These are phyloP conservation scores for Erysimum cheiranthoides DNA, from an alignment of 345 rosid genomes.

Conservation along the genomic window DNA sequence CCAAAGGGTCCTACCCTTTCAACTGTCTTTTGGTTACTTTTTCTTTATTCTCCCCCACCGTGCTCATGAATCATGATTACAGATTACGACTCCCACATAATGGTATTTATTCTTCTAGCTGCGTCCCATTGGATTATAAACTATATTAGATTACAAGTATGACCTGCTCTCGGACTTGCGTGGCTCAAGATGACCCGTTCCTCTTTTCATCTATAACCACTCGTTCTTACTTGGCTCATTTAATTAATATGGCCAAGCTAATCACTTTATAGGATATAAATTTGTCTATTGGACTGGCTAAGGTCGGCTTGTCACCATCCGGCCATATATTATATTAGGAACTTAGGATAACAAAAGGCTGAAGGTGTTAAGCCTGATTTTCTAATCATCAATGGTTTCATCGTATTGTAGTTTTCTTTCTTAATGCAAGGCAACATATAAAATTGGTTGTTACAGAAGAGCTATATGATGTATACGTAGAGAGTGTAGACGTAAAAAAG, in stretches of 20 bases:
- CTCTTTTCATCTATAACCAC: conserved; percentile 7
- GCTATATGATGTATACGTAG: neutral
- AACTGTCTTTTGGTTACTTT: conserved; percentile 11
- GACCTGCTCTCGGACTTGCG: neutral
- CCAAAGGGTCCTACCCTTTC: conserved; percentile 7
- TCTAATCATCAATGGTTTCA: neutral
- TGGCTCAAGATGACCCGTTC: conserved; percentile 7
- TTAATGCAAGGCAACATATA: neutral
- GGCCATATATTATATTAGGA: neutral
- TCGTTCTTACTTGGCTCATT: conserved; percentile 2
- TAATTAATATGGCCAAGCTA: neutral
- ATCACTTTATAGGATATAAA: neutral
- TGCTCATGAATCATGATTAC: too few relatives aligned
- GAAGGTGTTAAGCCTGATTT: neutral
- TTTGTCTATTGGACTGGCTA: conserved; percentile 6
- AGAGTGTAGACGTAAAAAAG: neutral
- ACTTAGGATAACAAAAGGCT: neutral
- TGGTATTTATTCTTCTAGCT: neutral
- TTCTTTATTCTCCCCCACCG: conserved; percentile 1
- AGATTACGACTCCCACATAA: conserved; percentile 13
- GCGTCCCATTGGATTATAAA: conserved; percentile 1
- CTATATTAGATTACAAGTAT: conserved; percentile 15
- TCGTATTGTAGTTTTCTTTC: neutral
- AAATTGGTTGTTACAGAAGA: neutral
- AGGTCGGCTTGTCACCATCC: conserved; percentile 11